These are phyloP conservation scores for Dictyostelium capitatum DNA, from an alignment of 78 protist species.

Conservation along the genomic window DNA sequence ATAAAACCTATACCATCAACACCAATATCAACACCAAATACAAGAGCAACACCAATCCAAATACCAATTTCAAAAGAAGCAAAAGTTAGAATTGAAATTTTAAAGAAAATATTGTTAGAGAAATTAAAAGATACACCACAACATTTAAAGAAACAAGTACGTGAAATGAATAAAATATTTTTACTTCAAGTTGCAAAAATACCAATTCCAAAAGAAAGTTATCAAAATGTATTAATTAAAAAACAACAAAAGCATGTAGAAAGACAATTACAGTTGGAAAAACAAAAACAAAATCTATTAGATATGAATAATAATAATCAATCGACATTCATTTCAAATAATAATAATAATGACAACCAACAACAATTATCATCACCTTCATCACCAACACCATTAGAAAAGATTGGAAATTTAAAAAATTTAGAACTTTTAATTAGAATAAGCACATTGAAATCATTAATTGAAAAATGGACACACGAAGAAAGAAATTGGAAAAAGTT, in stretches of 20 bases:
- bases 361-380: not conserved
- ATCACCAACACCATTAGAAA: not conserved
- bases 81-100: constrained; percentile 6
- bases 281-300: not conserved
- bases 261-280: not conserved
- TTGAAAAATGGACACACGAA: constrained; percentile 17
- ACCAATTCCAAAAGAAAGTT: constrained; percentile 8
- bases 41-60: not conserved
- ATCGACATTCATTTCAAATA: not conserved
- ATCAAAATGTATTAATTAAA: not conserved
- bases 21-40: not conserved
- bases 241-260: not conserved
- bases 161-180: constrained; percentile 22
- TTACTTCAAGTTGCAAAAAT: constrained; percentile 23
- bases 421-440: constrained; percentile 11
- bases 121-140: constrained; percentile 18
- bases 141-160: constrained; percentile 17
- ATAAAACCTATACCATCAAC: not conserved
- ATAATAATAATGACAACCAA: not conserved
- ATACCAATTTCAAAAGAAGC: constrained; percentile 3
- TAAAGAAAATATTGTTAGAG: constrained; percentile 11
- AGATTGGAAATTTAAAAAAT: constrained; percentile 20
- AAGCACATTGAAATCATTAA: constrained; percentile 4
- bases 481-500: constrained; percentile 39
- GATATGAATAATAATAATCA: not conserved